Evolutionary conservation across 2,329 filamentous ascomycete species (phyloP).

Genomic region (Malbranchea zuffiana): DNA sequence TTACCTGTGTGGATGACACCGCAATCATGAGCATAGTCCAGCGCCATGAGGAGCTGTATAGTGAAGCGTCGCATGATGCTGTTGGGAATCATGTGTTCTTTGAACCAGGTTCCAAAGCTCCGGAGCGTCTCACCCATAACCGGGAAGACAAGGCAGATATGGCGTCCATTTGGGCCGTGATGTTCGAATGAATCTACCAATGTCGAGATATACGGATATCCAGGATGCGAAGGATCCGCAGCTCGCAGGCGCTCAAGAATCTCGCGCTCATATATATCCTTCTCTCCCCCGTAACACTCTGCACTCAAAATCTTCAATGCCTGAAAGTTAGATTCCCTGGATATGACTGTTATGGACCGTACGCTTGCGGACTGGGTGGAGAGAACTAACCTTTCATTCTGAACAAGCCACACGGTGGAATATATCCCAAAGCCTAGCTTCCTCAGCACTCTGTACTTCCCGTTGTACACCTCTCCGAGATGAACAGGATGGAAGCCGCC

Average conservation of each 20-base stretch:
- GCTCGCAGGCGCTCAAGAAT: conserved; percentile 7
- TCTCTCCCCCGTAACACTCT: conserved; percentile 6
- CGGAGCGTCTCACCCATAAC: conserved; percentile 16
- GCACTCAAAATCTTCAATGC: conserved; percentile 11
- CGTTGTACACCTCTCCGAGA: conserved; percentile 9
- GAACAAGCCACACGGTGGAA: conserved; percentile 11
- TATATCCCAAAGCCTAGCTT: conserved; percentile 9
- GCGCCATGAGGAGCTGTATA: conserved; percentile 9
- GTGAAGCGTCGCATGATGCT: conserved; percentile 9
- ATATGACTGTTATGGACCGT: conserved; percentile 4
- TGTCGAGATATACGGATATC: conserved; percentile 8
- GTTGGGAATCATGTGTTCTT: conserved; percentile 6
- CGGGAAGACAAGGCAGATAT: conserved; percentile 18
- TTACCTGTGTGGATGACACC: conserved; percentile 10
- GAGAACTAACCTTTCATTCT: conserved; percentile 5
- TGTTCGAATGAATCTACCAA: conserved; percentile 15
- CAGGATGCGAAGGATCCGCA: conserved; percentile 6
- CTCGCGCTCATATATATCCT: conserved; percentile 10
- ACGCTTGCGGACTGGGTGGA: not conserved
- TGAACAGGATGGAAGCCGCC: conserved; percentile 8
- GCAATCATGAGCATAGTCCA: conserved; percentile 5
- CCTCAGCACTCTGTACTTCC: conserved; percentile 9
- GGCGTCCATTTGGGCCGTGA: conserved; percentile 18
- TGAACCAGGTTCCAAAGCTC: conserved; percentile 13
- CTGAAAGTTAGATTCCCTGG: conserved; percentile 4